These are phyloP conservation scores for Camellia lanceoleosa DNA, from an alignment of 148 eudicot genomes.

Conservation along the genomic window DNA sequence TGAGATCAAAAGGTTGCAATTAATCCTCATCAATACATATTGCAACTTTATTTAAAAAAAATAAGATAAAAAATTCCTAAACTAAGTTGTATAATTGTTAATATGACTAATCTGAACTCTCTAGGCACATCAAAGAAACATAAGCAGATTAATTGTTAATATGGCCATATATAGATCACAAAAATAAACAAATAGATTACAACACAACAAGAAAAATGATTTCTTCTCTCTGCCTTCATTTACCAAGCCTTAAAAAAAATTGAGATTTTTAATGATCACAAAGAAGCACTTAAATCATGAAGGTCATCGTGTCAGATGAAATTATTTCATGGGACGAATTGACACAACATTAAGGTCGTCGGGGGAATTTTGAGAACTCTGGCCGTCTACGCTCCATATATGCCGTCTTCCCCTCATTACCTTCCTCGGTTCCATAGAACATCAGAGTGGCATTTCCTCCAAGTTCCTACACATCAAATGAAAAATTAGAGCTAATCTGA, in stretches of 20 bases:
- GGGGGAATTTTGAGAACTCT: conserved; percentile 76
- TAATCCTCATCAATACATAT: no score
- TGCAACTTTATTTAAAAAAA: no score
- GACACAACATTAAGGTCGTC: conserved; percentile 48
- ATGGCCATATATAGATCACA: no score
- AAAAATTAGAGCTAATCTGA: background rate
- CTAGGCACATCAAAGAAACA: no score
- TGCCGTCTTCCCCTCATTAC: conserved; percentile 80
- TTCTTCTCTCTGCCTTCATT: background rate
- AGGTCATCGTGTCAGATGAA: background rate
- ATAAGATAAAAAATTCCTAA: no score
- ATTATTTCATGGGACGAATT: background rate
- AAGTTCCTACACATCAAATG: conserved; percentile 41
- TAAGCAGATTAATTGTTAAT: no score
- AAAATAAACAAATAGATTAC: no score
- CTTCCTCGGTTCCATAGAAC: conserved; percentile 91
- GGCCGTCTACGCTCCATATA: conserved; percentile 66
- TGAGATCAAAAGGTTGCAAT: no score
- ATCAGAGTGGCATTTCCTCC: conserved; percentile 86
- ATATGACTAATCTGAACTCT: no score
- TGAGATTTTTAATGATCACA: background rate
- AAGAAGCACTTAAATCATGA: background rate
- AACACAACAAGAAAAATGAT: background rate
- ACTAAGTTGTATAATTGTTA: no score
- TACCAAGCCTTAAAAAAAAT: background rate